These are phyloP conservation scores for Beauveria bassiana DNA, from an alignment of 2,329 filamentous ascomycete genomes.

Conservation along the genomic window DNA sequence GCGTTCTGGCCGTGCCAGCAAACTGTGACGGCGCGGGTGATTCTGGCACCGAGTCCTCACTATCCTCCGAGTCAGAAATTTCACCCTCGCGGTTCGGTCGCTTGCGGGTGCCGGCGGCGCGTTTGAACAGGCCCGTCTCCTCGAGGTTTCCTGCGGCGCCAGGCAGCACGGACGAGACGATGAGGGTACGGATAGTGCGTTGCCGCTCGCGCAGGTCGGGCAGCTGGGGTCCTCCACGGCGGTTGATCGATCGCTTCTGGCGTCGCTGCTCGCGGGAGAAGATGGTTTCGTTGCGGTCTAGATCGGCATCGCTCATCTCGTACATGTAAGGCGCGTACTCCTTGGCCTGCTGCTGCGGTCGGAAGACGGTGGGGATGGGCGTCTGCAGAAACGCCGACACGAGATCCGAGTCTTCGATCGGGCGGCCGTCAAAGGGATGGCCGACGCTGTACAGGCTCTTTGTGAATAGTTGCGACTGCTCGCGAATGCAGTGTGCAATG, in stretches of 20 bases:
- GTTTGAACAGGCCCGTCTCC: slow-evolving; percentile 81
- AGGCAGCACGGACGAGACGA: slow-evolving; percentile 88
- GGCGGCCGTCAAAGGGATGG: slow-evolving; percentile 89
- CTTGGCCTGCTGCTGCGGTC: slow-evolving; percentile 86
- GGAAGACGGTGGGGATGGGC: slow-evolving; percentile 74
- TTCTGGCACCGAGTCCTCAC: slow-evolving; percentile 77
- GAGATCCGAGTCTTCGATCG: slow-evolving; percentile 86
- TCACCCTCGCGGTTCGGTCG: slow-evolving; percentile 57
- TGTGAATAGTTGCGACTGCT: slow-evolving; percentile 91
- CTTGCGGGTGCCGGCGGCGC: slow-evolving; percentile 54
- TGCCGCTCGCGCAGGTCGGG: slow-evolving; percentile 96
- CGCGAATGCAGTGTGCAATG: slow-evolving; percentile 94
- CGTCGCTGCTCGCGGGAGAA: slow-evolving; percentile 89
- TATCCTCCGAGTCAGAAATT: slow-evolving; percentile 80
- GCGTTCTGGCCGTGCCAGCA: slow-evolving; percentile 73
- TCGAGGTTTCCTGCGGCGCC: slow-evolving; percentile 75
- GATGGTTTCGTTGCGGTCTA: slow-evolving; percentile 85
- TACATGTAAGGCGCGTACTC: slow-evolving; percentile 92
- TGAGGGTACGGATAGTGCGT: slow-evolving; percentile 82
- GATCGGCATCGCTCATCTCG: slow-evolving; percentile 81
- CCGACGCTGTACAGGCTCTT: slow-evolving; percentile 88
- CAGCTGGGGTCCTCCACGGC: slow-evolving; percentile 81
- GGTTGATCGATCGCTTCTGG: slow-evolving; percentile 91
- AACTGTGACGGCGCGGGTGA: slow-evolving; percentile 74
- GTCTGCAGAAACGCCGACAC: slow-evolving; percentile 78